phyloP scores from a whole-genome alignment of 2,329 filamentous ascomycete genomes.

The Ascochyta fabae region DNA sequence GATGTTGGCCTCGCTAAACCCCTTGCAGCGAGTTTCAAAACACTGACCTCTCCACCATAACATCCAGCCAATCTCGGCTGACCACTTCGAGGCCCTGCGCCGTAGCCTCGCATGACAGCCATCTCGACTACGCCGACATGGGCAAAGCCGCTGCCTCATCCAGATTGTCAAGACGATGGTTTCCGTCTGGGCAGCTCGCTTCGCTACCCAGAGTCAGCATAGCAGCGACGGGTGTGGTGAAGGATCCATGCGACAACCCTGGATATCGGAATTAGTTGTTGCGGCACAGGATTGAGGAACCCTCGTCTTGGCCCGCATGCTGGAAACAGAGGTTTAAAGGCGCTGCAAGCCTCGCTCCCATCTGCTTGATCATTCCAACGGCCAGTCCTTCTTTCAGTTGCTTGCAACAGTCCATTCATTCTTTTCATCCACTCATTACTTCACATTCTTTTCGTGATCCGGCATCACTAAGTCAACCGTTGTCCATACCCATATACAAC shows the following conservation, averaged over 20 bases:
- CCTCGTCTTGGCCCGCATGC: constrained; percentile 7
- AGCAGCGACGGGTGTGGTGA: constrained; percentile 25
- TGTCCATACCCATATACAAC: constrained; percentile 20
- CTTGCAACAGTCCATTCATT: constrained; percentile 29
- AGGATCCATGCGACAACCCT: constrained; percentile 28
- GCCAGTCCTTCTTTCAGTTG: constrained; percentile 32
- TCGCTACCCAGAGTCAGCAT: constrained; percentile 9
- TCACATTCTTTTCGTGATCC: constrained; percentile 34
- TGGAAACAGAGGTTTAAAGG: constrained; percentile 16
- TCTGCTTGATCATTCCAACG: constrained; percentile 24
- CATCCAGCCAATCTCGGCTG: constrained; percentile 31
- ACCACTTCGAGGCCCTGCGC: constrained; percentile 11
- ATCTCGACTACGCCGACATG: constrained; percentile 9
- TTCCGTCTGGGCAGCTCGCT: constrained; percentile 20
- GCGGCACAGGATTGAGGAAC: constrained; percentile 8
- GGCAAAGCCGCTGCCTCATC: constrained; percentile 22
- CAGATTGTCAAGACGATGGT: constrained; percentile 22
- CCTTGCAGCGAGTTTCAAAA: constrained; percentile 29
- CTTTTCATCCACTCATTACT: constrained; percentile 21
- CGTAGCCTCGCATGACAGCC: constrained; percentile 23
- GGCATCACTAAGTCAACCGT: constrained; percentile 26
- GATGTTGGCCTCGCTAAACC: constrained; percentile 23
- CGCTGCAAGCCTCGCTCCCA: constrained; percentile 6
- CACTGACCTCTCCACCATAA: constrained; percentile 28
- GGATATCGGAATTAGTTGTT: constrained; percentile 26